phyloP scores from a whole-genome alignment of 2,329 filamentous ascomycete species.

The Stagonosporopsis tanaceti region DNA sequence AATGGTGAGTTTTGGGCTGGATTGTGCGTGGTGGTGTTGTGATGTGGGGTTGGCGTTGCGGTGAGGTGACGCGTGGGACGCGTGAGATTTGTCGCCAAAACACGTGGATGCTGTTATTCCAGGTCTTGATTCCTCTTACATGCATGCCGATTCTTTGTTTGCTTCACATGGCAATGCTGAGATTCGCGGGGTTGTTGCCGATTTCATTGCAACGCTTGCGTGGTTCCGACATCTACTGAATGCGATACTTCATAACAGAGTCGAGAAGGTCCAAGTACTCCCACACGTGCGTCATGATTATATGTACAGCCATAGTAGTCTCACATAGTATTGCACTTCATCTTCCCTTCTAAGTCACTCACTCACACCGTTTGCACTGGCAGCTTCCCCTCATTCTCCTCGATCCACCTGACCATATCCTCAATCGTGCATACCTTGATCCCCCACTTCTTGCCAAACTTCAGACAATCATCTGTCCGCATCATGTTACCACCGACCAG shows the following conservation, averaged over 20 bases:
- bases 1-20: no score
- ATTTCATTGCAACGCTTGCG: background rate
- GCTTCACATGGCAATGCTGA: background rate
- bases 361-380: constrained; percentile 6
- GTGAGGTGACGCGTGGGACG: constrained; percentile 9
- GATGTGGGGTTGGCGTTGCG: background rate
- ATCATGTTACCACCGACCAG: constrained; percentile 83
- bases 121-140: background rate
- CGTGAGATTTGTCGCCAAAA: constrained; percentile 6
- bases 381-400: constrained; percentile 71
- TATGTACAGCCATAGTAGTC: background rate
- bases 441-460: constrained; percentile 87
- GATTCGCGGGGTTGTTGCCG: background rate
- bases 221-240: background rate
- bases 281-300: constrained; percentile 1
- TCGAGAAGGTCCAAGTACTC: background rate
- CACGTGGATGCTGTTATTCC: constrained; percentile 2
- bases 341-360: background rate
- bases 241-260: background rate
- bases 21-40: background rate
- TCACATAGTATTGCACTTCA: background rate
- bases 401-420: constrained; percentile 81
- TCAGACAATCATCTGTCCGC: constrained; percentile 84
- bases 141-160: background rate
- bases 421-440: constrained; percentile 96